Evolutionary conservation across 768 basidiomycete genomes (phyloP).

Genomic region (Calocybe indica): DNA sequence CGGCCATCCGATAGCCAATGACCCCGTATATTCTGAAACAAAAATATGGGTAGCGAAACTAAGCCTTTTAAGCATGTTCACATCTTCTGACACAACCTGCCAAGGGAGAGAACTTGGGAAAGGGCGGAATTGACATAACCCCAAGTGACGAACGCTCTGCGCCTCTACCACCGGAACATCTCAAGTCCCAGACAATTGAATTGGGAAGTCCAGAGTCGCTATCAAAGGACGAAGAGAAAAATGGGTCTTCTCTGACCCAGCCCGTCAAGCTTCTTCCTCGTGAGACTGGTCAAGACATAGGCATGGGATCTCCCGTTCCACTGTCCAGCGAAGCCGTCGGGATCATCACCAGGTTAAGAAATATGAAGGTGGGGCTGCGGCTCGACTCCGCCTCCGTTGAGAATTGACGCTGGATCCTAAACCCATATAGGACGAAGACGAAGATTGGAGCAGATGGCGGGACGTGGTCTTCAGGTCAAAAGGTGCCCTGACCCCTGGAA

Average conservation of each 20-base stretch:
- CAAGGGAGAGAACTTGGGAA: conserved; percentile 69
- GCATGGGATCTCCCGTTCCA: conserved; percentile 81
- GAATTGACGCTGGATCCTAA: not conserved
- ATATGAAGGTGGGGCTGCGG: conserved; percentile 60
- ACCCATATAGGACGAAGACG: conserved; percentile 63
- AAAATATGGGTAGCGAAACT: conserved; percentile 61
- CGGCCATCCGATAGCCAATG: conserved; percentile 91
- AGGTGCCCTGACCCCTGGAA: conserved; percentile 43
- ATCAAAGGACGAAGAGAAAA: conserved; percentile 11
- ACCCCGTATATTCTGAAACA: conserved; percentile 83
- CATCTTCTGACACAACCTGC: conserved; percentile 3
- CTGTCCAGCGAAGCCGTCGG: conserved; percentile 71
- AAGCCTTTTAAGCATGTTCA: conserved; percentile 1
- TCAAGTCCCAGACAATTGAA: conserved; percentile 29
- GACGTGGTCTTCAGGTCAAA: conserved; percentile 81
- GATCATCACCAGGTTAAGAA: conserved; percentile 73
- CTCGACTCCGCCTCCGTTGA: not conserved
- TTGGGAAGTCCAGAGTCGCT: conserved; percentile 45
- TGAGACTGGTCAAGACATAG: conserved; percentile 83
- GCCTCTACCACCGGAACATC: conserved; percentile 50
- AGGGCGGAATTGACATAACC: conserved; percentile 72
- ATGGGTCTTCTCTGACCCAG: conserved; percentile 1
- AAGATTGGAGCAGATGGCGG: conserved; percentile 86
- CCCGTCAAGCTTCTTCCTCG: conserved; percentile 57
- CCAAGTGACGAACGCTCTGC: conserved; percentile 63